phyloP scores from a whole-genome alignment of 208 protist genomes.

The Acanthamoeba castellanii region DNA sequence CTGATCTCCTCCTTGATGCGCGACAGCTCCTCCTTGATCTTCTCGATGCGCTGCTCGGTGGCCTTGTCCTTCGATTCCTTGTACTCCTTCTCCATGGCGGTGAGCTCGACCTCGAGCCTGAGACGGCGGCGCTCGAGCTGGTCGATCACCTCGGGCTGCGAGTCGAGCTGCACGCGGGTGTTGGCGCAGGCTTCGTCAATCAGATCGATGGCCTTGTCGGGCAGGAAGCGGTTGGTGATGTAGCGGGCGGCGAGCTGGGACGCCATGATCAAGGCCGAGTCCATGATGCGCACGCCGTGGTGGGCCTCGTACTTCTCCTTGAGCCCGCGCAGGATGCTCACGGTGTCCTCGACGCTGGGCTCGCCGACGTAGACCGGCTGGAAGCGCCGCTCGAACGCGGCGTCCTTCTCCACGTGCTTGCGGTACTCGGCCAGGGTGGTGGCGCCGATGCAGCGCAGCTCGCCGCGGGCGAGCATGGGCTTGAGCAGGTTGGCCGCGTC shows the following conservation, averaged over 20 bases:
- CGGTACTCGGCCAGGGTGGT: slow-evolving; percentile 98
- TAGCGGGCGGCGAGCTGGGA: slow-evolving; percentile 93
- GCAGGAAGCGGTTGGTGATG: slow-evolving; percentile 97
- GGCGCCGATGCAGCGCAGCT: slow-evolving; percentile 95
- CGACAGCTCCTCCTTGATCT: slow-evolving; percentile 74
- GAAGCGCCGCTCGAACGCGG: slow-evolving; percentile 98
- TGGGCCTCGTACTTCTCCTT: slow-evolving; percentile 89
- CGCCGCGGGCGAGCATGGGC: slow-evolving; percentile 97
- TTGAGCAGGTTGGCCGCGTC: slow-evolving; percentile 97
- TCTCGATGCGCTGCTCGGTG: slow-evolving; percentile 83
- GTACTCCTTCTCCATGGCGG: slow-evolving; percentile 73
- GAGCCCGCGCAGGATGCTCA: slow-evolving; percentile 96
- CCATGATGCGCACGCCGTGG: slow-evolving; percentile 92
- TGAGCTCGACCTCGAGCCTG: slow-evolving; percentile 80
- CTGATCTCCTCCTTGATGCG: slow-evolving; percentile 84
- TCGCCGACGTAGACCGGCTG: slow-evolving; percentile 97
- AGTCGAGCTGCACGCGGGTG: slow-evolving; percentile 95
- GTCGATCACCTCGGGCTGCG: slow-evolving; percentile 97
- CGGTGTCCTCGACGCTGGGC: slow-evolving; percentile 97
- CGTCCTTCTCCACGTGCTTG: slow-evolving; percentile 98
- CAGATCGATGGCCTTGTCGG: slow-evolving; percentile 99
- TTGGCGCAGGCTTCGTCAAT: slow-evolving; percentile 97
- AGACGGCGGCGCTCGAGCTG: slow-evolving; percentile 92
- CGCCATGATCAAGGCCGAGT: slow-evolving; percentile 91
- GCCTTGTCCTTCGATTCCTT: slow-evolving; percentile 88